Evolutionary conservation across 2,329 filamentous ascomycete genomes (phyloP), one percentile per base, ranked within the genome.

Genomic region (Purpureocillium lavendulum): DNA sequence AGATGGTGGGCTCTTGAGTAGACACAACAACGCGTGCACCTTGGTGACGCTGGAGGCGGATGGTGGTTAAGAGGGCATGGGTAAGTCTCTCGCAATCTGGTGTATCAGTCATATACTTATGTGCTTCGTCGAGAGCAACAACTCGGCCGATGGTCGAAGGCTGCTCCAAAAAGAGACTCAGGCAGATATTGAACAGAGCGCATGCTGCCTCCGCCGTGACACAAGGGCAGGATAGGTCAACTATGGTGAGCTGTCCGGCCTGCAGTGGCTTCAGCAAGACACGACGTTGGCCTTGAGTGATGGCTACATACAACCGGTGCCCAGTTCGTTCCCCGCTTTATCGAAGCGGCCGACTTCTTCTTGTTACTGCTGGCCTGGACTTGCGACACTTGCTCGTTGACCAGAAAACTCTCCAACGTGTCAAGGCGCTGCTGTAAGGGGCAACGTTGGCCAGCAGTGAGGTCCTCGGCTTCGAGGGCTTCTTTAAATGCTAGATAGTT

Each of bases 1-100:
- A 81, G 4, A 89, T 69, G 0, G 82, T 86, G 0, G 84, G 85
- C 50, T 90, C 85, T 52, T 92, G 84, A 0, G 84, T 90, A 0
- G 83, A 80, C 24, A 90, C 80, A 31, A 90, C 54, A 4, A 88
- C 67, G 1, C 84, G 71, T 0, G 73, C 69, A 1, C 71, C 84
- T 1, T 79, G 59, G 52, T 90, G 85, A 0, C 84, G 77, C 56
- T 90, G 84, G 14, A 82, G 66, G 0, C 84, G 73, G 47, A 90
- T 82, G 0, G 75, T 72, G 0, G 68, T 65, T 0, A 86, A 63
- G 0, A 89, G 64, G 0, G 68, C 67, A 6, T 82, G 67, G 0
- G 82, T 87, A 21, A 89, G 67, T 0, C 62, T 63, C 3, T 62
- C 55, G 1, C 75, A 73, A 31, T 80, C 77, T 0, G 66, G 56